phyloP scores from a whole-genome alignment of 2,329 filamentous ascomycete genomes.

The Hymenoscyphus fraxineus region DNA sequence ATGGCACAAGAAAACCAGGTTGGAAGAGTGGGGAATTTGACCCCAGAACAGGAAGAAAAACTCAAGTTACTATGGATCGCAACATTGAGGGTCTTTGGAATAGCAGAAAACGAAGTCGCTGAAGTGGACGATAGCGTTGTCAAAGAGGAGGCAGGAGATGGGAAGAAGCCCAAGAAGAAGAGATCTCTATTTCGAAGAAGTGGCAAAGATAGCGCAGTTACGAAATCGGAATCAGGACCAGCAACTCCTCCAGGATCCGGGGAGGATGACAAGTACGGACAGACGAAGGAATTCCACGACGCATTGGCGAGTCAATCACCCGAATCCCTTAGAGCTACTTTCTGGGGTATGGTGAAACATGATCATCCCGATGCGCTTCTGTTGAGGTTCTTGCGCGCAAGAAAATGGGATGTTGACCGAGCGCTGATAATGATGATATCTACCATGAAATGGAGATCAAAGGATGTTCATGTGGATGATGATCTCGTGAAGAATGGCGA shows the following conservation, averaged over 20 bases:
- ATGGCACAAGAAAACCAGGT: constrained; percentile 50
- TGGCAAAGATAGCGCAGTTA: constrained; percentile 48
- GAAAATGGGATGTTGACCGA: constrained; percentile 93
- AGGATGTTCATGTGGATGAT: constrained; percentile 82
- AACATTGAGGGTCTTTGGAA: constrained; percentile 71
- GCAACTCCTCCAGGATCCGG: constrained; percentile 30
- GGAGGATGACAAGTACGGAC: constrained; percentile 79
- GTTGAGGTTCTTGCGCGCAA: constrained; percentile 78
- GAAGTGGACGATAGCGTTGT: constrained; percentile 14
- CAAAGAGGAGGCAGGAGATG: constrained; percentile 10
- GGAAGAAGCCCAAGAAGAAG: constrained; percentile 69
- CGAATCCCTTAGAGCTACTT: constrained; percentile 72
- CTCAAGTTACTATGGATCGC: constrained; percentile 81
- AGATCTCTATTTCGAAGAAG: constrained; percentile 65
- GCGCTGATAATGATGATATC: constrained; percentile 92
- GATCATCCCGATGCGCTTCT: constrained; percentile 87
- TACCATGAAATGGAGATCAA: constrained; percentile 85
- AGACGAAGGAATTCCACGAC: constrained; percentile 80
- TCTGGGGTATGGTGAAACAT: constrained; percentile 94
- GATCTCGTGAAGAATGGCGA: constrained; percentile 81
- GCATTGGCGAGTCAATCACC: constrained; percentile 73
- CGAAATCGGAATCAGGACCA: constrained; percentile 12
- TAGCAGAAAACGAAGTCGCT: constrained; percentile 42
- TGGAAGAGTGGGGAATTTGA: constrained; percentile 81
- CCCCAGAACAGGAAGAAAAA: constrained; percentile 83